phyloP scores from a whole-genome alignment of 176 grass and related monocot species.

The Elymus sibiricus region DNA sequence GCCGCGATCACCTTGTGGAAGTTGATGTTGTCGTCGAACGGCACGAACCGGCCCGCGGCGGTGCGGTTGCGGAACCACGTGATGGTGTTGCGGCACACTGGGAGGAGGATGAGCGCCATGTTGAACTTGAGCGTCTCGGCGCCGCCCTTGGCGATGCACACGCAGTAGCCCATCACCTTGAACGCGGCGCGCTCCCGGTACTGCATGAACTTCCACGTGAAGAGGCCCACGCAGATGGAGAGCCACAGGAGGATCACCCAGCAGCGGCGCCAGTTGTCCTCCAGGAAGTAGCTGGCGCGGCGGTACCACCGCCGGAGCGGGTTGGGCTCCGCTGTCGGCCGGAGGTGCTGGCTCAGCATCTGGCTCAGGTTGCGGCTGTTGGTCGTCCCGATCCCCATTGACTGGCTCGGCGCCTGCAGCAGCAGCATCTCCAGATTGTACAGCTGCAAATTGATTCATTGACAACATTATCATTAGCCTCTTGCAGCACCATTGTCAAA shows the following conservation, averaged over 20 bases:
- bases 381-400: constrained; percentile 56
- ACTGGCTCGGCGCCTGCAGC: constrained; percentile 61
- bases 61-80: constrained; percentile 78
- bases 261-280: constrained; percentile 84
- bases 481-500: neutral
- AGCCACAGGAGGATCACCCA: constrained; percentile 81
- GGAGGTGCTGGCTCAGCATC: constrained; percentile 83
- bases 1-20: constrained; percentile 95
- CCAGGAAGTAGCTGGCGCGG: constrained; percentile 54
- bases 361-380: constrained; percentile 75
- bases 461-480: neutral
- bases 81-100: constrained; percentile 92
- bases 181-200: constrained; percentile 58
- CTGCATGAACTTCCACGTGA: constrained; percentile 85
- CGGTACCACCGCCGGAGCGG: constrained; percentile 57
- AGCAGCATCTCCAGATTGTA: constrained; percentile 74
- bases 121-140: constrained; percentile 98
- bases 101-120: constrained; percentile 92
- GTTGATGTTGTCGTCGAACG: constrained; percentile 95
- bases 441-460: constrained; percentile 17
- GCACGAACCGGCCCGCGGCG: constrained; percentile 27
- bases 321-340: constrained; percentile 74
- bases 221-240: constrained; percentile 49
- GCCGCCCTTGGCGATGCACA: constrained; percentile 88
- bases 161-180: constrained; percentile 90